A percentile compares a stretch with the other conserved stretches of the same genome.
Conservation (phyloP, 2,329 filamentous ascomycete genomes). For the Trichocomaceae sp. region DNA sequence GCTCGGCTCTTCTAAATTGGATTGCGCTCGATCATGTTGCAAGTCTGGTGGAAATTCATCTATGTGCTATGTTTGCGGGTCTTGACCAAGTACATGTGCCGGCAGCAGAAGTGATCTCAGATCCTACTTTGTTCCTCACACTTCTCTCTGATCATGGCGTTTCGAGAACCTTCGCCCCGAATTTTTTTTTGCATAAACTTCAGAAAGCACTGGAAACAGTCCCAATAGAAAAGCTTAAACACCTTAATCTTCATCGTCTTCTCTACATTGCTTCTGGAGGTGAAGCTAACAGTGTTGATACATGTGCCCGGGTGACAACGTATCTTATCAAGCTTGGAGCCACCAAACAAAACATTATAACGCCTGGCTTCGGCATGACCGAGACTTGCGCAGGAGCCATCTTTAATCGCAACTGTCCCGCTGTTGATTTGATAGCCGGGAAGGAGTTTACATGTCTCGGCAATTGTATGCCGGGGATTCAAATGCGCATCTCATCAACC, state of each 20-base stretch:
- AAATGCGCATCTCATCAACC: background rate
- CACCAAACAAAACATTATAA: background rate
- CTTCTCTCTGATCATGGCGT: background rate
- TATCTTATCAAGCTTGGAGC: background rate
- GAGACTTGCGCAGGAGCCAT: background rate
- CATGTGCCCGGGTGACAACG: background rate
- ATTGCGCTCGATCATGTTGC: conserved; percentile 52
- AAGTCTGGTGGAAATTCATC: conserved; percentile 46
- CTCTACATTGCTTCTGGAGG: background rate
- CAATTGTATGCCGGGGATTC: background rate
- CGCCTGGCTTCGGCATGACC: conserved; percentile 6
- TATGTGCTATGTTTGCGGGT: conserved; percentile 19
- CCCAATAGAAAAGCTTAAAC: background rate
- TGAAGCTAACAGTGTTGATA: background rate
- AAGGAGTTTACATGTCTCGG: background rate
- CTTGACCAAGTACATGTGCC: background rate
- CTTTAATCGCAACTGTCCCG: background rate
- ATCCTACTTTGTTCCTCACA: background rate
- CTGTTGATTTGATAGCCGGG: background rate
- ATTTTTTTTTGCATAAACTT: background rate
- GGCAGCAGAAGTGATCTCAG: background rate
- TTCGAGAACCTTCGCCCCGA: background rate
- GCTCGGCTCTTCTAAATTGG: conserved; percentile 37
- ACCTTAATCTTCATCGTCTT: background rate
- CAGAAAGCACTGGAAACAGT: background rate